A percentile compares a stretch with the other conserved stretches of the same genome.
Evolutionary conservation across 2,329 filamentous ascomycete species (phyloP).

Genomic region (Fusarium oxysporum): DNA sequence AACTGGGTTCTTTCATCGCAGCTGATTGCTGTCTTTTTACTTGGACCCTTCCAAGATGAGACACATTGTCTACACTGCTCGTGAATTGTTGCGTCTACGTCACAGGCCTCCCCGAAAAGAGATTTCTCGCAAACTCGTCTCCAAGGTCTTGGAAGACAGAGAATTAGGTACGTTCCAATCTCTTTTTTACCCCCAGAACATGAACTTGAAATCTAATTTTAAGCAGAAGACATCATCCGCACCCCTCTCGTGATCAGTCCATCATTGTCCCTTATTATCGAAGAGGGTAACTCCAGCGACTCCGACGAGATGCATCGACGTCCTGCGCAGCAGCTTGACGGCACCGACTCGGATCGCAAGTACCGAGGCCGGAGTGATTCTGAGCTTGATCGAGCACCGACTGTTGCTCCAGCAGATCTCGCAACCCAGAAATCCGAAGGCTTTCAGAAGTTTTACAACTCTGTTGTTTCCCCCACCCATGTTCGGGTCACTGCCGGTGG

Average conservation of each 20-base stretch:
- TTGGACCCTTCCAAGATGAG: constrained; percentile 56
- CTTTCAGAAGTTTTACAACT: constrained; percentile 76
- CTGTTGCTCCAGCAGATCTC: constrained; percentile 65
- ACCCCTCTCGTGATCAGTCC: neutral
- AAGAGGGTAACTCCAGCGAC: constrained; percentile 40
- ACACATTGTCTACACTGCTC: constrained; percentile 56
- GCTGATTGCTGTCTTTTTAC: constrained; percentile 52
- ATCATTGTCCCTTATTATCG: constrained; percentile 48
- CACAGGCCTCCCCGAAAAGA: constrained; percentile 43
- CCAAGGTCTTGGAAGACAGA: constrained; percentile 53
- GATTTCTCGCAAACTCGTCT: constrained; percentile 46
- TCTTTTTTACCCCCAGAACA: neutral
- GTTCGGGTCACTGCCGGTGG: constrained; percentile 75
- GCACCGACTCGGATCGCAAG: constrained; percentile 57
- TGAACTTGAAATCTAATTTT: constrained; percentile 10
- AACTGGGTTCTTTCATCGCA: constrained; percentile 47
- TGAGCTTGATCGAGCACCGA: constrained; percentile 59
- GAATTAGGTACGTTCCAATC: constrained; percentile 54
- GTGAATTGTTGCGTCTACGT: constrained; percentile 57
- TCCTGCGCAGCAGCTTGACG: constrained; percentile 51
- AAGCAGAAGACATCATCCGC: constrained; percentile 50
- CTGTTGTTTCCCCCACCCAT: constrained; percentile 75
- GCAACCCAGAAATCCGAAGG: constrained; percentile 70
- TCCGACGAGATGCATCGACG: constrained; percentile 23
- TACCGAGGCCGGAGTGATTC: constrained; percentile 60